Evolutionary conservation across 2,329 filamentous ascomycete genomes (phyloP).

Genomic region (Hyphodiscus sp.): DNA sequence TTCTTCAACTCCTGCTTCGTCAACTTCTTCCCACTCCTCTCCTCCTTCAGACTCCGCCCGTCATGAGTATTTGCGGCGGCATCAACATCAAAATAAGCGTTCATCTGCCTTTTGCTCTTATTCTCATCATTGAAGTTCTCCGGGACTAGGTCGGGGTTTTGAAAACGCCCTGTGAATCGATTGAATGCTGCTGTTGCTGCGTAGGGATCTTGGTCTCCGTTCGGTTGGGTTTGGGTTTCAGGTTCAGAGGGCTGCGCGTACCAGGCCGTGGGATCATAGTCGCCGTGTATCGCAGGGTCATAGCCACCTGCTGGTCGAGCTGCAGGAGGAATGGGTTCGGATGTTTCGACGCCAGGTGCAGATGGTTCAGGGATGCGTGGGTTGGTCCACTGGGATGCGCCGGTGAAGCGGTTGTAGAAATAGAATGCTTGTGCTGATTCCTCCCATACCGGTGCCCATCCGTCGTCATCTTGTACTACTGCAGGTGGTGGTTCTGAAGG

Average conservation of each 20-base stretch:
- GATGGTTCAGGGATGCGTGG: slow-evolving; percentile 57
- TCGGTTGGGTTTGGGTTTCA: slow-evolving; percentile 19
- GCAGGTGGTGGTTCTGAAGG: slow-evolving; percentile 46
- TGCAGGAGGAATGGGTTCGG: slow-evolving; percentile 24
- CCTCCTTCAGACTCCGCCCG: slow-evolving; percentile 83
- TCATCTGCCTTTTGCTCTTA: slow-evolving; percentile 83
- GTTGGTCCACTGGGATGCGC: slow-evolving; percentile 76
- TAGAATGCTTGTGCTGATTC: slow-evolving; percentile 62
- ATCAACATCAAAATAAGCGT: slow-evolving; percentile 92
- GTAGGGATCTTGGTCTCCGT: slow-evolving; percentile 42
- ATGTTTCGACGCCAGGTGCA: slow-evolving; percentile 23
- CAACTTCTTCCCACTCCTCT: slow-evolving; percentile 78
- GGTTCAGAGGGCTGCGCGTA: slow-evolving; percentile 63
- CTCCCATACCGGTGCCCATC: slow-evolving; percentile 81
- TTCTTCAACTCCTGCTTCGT: slow-evolving; percentile 81
- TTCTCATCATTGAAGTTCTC: slow-evolving; percentile 81
- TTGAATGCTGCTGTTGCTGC: slow-evolving; percentile 75
- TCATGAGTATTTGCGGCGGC: slow-evolving; percentile 87
- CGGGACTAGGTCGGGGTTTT: slow-evolving; percentile 58
- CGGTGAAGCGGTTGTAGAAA: slow-evolving; percentile 78
- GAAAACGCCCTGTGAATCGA: slow-evolving; percentile 80
- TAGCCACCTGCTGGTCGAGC: slow-evolving; percentile 63
- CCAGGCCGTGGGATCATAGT: slow-evolving; percentile 93
- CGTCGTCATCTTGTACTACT: slow-evolving; percentile 54
- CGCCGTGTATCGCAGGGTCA: slow-evolving; percentile 91